Evolutionary conservation across 2,329 filamentous ascomycete genomes (phyloP).

Genomic region (Aspergillus quadricinctus): DNA sequence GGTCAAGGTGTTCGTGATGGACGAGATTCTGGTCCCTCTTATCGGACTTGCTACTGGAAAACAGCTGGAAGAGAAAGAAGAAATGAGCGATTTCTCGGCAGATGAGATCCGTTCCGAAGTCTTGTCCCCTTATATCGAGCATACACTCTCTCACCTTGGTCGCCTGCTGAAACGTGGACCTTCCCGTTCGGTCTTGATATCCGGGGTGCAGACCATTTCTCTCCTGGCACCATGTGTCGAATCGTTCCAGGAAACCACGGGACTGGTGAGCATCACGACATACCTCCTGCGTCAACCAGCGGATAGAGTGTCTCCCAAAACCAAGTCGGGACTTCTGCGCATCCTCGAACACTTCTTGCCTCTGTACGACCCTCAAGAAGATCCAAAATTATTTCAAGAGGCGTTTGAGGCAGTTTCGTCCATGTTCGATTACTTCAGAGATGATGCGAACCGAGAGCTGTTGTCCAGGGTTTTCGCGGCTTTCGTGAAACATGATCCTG

Average conservation of each 20-base stretch:
- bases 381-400: conserved; percentile 55
- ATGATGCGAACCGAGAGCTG: conserved; percentile 68
- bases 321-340: conserved; percentile 74
- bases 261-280: conserved; percentile 72
- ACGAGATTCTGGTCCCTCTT: conserved; percentile 66
- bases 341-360: conserved; percentile 79
- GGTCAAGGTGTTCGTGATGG: conserved; percentile 77
- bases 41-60: conserved; percentile 56
- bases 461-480: conserved; percentile 69
- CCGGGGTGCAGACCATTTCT: conserved; percentile 75
- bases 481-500: conserved; percentile 61
- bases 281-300: conserved; percentile 83
- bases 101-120: conserved; percentile 34
- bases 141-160: conserved; percentile 55
- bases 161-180: conserved; percentile 53
- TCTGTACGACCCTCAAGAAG: conserved; percentile 54
- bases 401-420: conserved; percentile 73
- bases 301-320: conserved; percentile 73
- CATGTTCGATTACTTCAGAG: conserved; percentile 86
- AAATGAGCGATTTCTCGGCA: conserved; percentile 37
- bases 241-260: conserved; percentile 60
- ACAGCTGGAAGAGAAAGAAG: conserved; percentile 49
- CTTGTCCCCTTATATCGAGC: conserved; percentile 57
- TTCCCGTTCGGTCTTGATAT: conserved; percentile 71
- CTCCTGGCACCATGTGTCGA: conserved; percentile 67